phyloP scores from a whole-genome alignment of 2,329 filamentous ascomycete species.

The Aureobasidium sp. region DNA sequence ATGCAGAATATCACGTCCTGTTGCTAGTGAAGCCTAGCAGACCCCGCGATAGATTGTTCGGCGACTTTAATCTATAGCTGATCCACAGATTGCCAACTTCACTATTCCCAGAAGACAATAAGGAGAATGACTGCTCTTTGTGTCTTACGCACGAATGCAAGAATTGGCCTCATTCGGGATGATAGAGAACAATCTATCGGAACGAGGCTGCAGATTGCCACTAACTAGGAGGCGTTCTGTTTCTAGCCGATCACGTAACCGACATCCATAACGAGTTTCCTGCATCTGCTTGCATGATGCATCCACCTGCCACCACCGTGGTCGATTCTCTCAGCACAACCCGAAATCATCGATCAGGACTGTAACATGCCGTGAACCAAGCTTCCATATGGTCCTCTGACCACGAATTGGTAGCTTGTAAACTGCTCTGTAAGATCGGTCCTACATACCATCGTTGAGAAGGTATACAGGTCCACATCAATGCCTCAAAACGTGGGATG shows the following conservation, averaged over 20 bases:
- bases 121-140: not conserved
- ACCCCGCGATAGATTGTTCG: too few relatives aligned
- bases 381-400: too few relatives aligned
- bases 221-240: not conserved
- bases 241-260: constrained; percentile 9
- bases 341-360: not conserved
- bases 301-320: not conserved
- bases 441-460: too few relatives aligned
- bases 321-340: not conserved
- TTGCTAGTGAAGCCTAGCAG: too few relatives aligned
- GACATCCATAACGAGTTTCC: constrained; percentile 10
- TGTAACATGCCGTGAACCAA: not conserved
- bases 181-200: constrained; percentile 7
- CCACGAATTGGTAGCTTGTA: too few relatives aligned
- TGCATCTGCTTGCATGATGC: constrained; percentile 13
- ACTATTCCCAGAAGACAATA: too few relatives aligned
- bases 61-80: too few relatives aligned
- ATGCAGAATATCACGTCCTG: not conserved
- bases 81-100: too few relatives aligned
- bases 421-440: too few relatives aligned
- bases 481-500: too few relatives aligned
- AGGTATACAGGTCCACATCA: too few relatives aligned
- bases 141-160: constrained; percentile 7
- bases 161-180: not conserved
- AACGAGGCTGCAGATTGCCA: constrained; percentile 11